Evolutionary conservation across 2,329 filamentous ascomycete species (phyloP), one percentile per base, ranked within the genome.

Genomic region (Colletotrichum simmondsii): DNA sequence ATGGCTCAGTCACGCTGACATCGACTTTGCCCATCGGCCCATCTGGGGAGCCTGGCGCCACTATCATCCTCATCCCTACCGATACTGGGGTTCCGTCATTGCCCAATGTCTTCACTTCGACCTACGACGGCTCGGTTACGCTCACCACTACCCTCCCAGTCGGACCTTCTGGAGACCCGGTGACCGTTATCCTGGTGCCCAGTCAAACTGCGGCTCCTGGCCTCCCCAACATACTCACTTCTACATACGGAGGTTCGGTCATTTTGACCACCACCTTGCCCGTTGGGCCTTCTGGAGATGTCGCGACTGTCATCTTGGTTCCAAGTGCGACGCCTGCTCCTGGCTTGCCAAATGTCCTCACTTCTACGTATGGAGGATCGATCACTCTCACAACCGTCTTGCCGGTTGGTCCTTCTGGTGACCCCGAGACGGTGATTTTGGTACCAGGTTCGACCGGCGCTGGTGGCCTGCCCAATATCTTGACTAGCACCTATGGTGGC

Each of bases 401-500:
- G 3, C 42, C 42, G 7, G 19, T 58, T 24, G 63, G 53, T 10
- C 32, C 63, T 11, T 57, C 52, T 19, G 63, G 53, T 4, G 53
- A 65, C 10, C 22, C 19, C 4, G 32, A 19, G n/a, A 66, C 63
- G 2, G 63, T 57, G 6, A 19, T 66, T 7, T 19, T 66, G 35
- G 63, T 66, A 19, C 63, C 63, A 5, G 30, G 59, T 8, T 6
- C 8, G 4, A 62, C 59, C 12, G 59, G n/a, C 2, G 37, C 35
- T n/a, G 22, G 35, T 24, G 54, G 54, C 2, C 64, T 66, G 3
- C 53, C 64, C 22, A 59, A 58, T 11, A 19, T 66, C 12, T n/a
- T 64, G 6, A 69, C 60, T 6, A 69, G 66, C 37, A 69, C 66
- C 3, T 69, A 69, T 28, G 66, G 53, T 16, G 59, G 66, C 14